These are phyloP conservation scores for Coniochaeta hoffmannii DNA, from an alignment of 2,329 filamentous ascomycete species.

Conservation along the genomic window DNA sequence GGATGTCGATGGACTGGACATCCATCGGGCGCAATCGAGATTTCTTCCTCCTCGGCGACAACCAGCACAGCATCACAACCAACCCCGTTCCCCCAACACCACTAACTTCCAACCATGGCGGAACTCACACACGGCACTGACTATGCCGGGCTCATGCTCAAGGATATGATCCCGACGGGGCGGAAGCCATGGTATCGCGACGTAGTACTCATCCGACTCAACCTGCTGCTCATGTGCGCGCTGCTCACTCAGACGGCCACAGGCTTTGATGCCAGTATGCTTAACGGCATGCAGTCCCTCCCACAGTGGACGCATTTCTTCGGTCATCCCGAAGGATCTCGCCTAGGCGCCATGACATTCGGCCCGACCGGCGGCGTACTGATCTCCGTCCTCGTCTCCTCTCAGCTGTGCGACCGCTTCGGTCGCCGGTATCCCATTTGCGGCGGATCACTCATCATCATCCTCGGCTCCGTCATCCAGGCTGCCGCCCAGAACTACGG, in stretches of 20 bases:
- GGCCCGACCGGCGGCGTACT: constrained; percentile 10
- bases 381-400: constrained; percentile 9
- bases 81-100: no score
- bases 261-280: constrained; percentile 25
- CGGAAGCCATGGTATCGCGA: constrained; percentile 14
- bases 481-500: constrained; percentile 12
- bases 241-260: constrained; percentile 23
- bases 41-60: no score
- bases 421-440: constrained; percentile 20
- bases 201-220: constrained; percentile 19
- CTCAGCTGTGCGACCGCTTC: constrained; percentile 19
- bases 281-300: constrained; percentile 25
- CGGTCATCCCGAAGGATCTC: constrained; percentile 17
- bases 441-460: constrained; percentile 18
- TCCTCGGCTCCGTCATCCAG: constrained; percentile 21
- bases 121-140: neutral
- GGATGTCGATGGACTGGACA: neutral
- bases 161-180: constrained; percentile 9
- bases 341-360: constrained; percentile 23
- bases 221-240: constrained; percentile 21
- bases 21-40: no score
- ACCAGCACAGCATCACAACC: no score
- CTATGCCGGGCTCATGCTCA: constrained; percentile 7
- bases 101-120: no score
- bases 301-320: constrained; percentile 22